These are phyloP conservation scores for Pichiaceae sp. DNA, from an alignment of 1,139 yeast genomes.

Conservation along the genomic window DNA sequence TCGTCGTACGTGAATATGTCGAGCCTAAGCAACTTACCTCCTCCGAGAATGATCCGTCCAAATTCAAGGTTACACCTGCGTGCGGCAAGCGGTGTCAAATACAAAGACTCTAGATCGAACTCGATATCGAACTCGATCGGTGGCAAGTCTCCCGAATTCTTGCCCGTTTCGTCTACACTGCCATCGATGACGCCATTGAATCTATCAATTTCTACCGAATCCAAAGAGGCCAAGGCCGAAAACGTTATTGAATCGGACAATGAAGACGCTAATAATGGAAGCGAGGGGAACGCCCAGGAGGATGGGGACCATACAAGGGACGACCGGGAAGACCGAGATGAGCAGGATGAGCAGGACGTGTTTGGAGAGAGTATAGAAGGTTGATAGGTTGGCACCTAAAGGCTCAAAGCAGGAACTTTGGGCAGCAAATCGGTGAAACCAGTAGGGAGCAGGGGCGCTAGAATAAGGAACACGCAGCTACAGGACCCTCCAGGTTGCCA, in stretches of 20 bases:
- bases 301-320: background rate
- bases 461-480: too few relatives aligned
- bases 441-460: too few relatives aligned
- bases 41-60: background rate
- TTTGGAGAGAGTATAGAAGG: slow-evolving; percentile 18
- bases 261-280: slow-evolving; percentile 4
- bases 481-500: too few relatives aligned
- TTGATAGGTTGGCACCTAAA: too few relatives aligned
- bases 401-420: too few relatives aligned
- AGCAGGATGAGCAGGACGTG: slow-evolving; percentile 14
- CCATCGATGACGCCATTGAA: slow-evolving; percentile 27
- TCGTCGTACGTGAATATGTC: slow-evolving; percentile 11
- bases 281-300: slow-evolving; percentile 6
- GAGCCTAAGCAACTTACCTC: background rate
- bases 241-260: slow-evolving; percentile 5
- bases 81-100: background rate
- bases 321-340: slow-evolving; percentile 5
- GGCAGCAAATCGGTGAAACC: too few relatives aligned
- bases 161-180: slow-evolving; percentile 22
- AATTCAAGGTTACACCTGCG: slow-evolving; percentile 2
- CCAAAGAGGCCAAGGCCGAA: background rate
- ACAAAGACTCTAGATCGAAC: background rate
- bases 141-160: slow-evolving; percentile 24
- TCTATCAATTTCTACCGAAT: slow-evolving; percentile 16
- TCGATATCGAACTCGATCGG: slow-evolving; percentile 16